These are phyloP conservation scores for Protomyces arabidopsidicola DNA, from an alignment of 1,139 yeast genomes.

Conservation along the genomic window DNA sequence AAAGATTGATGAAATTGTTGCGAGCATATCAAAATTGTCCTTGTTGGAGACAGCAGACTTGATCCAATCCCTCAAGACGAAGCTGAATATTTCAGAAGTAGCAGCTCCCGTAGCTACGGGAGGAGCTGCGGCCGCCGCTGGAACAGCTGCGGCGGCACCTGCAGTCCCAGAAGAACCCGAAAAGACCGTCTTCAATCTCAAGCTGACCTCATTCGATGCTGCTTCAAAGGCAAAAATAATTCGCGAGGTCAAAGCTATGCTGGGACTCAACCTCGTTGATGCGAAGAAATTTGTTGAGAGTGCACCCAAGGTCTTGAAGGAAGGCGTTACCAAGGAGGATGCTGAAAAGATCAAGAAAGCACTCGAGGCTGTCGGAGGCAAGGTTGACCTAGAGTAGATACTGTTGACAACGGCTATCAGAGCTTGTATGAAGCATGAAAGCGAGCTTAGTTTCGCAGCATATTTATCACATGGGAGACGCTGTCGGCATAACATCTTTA, in stretches of 20 bases:
- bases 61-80: conserved; percentile 75
- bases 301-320: conserved; percentile 91
- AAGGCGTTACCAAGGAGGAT: conserved; percentile 79
- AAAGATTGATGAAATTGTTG: conserved; percentile 80
- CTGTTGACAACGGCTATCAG: not conserved
- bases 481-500: too few relatives aligned
- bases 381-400: conserved; percentile 72
- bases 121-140: conserved; percentile 64
- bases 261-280: conserved; percentile 90
- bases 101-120: conserved; percentile 71
- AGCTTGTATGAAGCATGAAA: too few relatives aligned
- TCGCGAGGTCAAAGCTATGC: conserved; percentile 87
- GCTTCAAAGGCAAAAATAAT: conserved; percentile 95
- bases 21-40: conserved; percentile 81
- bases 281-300: conserved; percentile 96
- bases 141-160: conserved; percentile 63
- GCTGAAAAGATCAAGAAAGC: conserved; percentile 89
- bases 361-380: conserved; percentile 92
- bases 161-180: conserved; percentile 80
- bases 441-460: too few relatives aligned
- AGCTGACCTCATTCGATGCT: conserved; percentile 89
- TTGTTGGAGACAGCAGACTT: conserved; percentile 83
- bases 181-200: conserved; percentile 86
- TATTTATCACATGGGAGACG: too few relatives aligned
- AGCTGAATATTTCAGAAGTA: conserved; percentile 88